phyloP scores from a whole-genome alignment of 163 green algal genomes.

The Picocystis sp. region DNA sequence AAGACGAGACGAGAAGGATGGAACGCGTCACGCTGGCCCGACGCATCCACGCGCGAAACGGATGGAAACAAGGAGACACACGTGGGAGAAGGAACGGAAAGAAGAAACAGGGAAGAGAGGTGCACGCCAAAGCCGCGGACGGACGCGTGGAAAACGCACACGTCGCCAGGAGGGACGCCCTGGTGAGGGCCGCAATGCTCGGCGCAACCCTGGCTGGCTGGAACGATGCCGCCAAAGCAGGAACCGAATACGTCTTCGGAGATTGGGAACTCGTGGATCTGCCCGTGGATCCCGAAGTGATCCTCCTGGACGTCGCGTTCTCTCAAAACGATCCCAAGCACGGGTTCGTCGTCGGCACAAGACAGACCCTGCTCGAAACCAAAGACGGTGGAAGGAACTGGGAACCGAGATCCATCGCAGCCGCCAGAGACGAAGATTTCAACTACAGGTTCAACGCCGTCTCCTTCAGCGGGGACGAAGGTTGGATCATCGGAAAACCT shows the following conservation, averaged over 20 bases:
- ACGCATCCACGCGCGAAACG: too few relatives aligned
- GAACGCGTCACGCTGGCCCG: too few relatives aligned
- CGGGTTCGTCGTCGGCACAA: slow-evolving; percentile 86
- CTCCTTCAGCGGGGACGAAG: slow-evolving; percentile 77
- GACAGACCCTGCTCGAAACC: slow-evolving; percentile 93
- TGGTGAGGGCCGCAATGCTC: too few relatives aligned
- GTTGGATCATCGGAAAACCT: slow-evolving; percentile 97
- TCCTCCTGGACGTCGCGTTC: slow-evolving; percentile 92
- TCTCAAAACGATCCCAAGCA: slow-evolving; percentile 63
- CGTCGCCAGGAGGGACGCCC: too few relatives aligned
- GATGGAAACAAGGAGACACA: too few relatives aligned
- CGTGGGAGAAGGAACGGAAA: too few relatives aligned
- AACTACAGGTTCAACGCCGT: slow-evolving; percentile 87
- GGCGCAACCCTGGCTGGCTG: too few relatives aligned
- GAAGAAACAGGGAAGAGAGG: too few relatives aligned
- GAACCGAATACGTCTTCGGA: slow-evolving; percentile 1
- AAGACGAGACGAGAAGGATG: too few relatives aligned
- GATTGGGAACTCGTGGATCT: slow-evolving; percentile 38
- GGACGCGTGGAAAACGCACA: too few relatives aligned
- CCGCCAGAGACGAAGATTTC: slow-evolving; percentile 78
- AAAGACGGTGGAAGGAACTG: slow-evolving; percentile 87
- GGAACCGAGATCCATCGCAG: slow-evolving; percentile 47
- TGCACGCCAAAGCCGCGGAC: too few relatives aligned
- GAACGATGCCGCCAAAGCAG: not conserved
- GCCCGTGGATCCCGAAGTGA: slow-evolving; percentile 66